Percentiles rank a stretch among this genome's conserved stretches.
Conservation (phyloP, 305 asterid species). For the Rubia tinctorum region DNA sequence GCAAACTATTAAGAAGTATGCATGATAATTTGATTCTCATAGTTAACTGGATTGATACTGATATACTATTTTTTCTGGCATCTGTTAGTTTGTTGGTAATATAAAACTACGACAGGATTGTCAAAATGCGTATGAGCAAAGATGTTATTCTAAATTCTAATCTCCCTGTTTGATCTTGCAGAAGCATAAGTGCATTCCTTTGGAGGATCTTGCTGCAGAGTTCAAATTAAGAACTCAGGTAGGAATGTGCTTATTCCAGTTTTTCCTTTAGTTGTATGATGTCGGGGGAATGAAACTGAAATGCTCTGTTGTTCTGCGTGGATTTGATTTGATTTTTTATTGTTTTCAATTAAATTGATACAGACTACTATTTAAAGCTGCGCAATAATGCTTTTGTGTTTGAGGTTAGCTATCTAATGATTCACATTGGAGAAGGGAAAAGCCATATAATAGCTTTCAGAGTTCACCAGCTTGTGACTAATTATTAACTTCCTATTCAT, state of each 20-base stretch:
- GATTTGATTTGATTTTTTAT: neutral
- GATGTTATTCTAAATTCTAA: slow-evolving; percentile 14
- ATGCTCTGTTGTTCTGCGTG: neutral
- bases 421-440: neutral
- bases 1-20: neutral
- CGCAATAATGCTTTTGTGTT: neutral
- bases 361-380: slow-evolving; percentile 1
- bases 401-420: neutral
- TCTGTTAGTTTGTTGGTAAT: neutral
- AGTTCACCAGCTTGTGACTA: neutral
- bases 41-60: neutral
- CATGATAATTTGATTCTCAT: neutral
- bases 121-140: neutral
- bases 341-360: slow-evolving; percentile 2
- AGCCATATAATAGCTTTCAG: neutral
- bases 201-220: slow-evolving; percentile 99
- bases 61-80: neutral
- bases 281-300: neutral
- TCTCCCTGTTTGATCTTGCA: slow-evolving; percentile 37
- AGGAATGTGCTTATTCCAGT: slow-evolving; percentile 16
- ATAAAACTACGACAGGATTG: neutral
- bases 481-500: slow-evolving; percentile 1
- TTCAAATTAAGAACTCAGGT: slow-evolving; percentile 97
- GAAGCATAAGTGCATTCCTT: slow-evolving; percentile 92
- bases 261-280: neutral